These are phyloP conservation scores for Globisporangium acanthophoron DNA, from an alignment of 352 stramenopile genomes.

Conservation along the genomic window DNA sequence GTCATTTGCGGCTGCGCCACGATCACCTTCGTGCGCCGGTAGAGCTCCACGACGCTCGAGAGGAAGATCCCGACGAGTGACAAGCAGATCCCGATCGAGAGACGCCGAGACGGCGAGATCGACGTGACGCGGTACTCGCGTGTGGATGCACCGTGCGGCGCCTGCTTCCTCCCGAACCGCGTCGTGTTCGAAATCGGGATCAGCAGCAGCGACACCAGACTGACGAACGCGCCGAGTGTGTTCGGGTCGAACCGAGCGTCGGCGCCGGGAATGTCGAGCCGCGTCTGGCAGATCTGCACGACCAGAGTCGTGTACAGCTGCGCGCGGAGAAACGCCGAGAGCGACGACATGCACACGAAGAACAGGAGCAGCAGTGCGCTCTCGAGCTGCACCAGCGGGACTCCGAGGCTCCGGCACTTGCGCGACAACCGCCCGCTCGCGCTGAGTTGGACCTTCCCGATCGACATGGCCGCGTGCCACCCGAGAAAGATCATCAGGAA, in stretches of 20 bases:
- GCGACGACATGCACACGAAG: conserved; percentile 36
- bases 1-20: conserved; percentile 11
- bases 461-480: conserved; percentile 39
- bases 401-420: conserved; percentile 24
- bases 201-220: conserved; percentile 14
- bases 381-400: conserved; percentile 26
- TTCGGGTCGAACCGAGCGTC: conserved; percentile 35
- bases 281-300: conserved; percentile 59
- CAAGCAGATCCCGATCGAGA: conserved; percentile 46
- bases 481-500: conserved; percentile 40
- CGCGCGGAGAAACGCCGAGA: conserved; percentile 56
- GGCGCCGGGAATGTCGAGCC: conserved; percentile 25
- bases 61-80: conserved; percentile 66
- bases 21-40: conserved; percentile 39
- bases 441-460: conserved; percentile 35
- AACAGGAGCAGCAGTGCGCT: conserved; percentile 22
- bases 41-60: conserved; percentile 71
- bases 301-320: conserved; percentile 69
- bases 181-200: conserved; percentile 14
- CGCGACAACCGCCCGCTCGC: conserved; percentile 30
- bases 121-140: conserved; percentile 4
- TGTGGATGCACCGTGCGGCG: neutral
- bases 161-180: neutral
- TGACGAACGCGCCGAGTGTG: conserved; percentile 16
- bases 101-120: conserved; percentile 22